Conservation (phyloP, 495 filamentous ascomycete species). For the Acidiella bohemica region DNA sequence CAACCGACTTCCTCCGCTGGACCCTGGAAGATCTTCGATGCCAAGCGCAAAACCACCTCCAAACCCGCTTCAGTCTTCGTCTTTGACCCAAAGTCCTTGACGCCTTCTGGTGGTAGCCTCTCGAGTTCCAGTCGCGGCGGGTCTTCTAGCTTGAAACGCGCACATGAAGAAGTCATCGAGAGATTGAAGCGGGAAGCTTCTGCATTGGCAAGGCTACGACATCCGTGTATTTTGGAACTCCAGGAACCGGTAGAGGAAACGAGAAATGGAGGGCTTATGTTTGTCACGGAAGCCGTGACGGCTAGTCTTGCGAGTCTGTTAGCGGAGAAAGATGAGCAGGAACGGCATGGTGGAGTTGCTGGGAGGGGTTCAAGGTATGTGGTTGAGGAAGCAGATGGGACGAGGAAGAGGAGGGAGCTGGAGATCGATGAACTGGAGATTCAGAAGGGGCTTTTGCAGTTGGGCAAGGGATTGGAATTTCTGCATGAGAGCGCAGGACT, state of each 20-base stretch:
- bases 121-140: conserved; percentile 39
- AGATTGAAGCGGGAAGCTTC: conserved; percentile 82
- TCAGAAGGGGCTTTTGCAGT: conserved; percentile 85
- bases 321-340: conserved; percentile 83
- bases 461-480: conserved; percentile 90
- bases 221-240: conserved; percentile 84
- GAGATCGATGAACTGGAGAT: conserved; percentile 97
- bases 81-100: conserved; percentile 78
- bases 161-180: conserved; percentile 79
- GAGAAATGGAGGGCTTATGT: conserved; percentile 78
- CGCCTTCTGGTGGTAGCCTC: conserved; percentile 40
- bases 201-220: conserved; percentile 69
- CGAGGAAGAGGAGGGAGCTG: conserved; percentile 55
- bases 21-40: conserved; percentile 94
- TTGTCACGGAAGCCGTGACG: conserved; percentile 82
- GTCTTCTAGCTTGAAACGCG: conserved; percentile 55
- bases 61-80: conserved; percentile 85
- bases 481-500: conserved; percentile 90
- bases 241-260: conserved; percentile 94
- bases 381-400: conserved; percentile 64
- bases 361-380: conserved; percentile 67
- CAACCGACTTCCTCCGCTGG: conserved; percentile 60
- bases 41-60: conserved; percentile 84
- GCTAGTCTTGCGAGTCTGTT: conserved; percentile 72
- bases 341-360: conserved; percentile 49